These are phyloP conservation scores for Plasmodium knowlesi DNA, from an alignment of 169 alveolate species.

Conservation along the genomic window DNA sequence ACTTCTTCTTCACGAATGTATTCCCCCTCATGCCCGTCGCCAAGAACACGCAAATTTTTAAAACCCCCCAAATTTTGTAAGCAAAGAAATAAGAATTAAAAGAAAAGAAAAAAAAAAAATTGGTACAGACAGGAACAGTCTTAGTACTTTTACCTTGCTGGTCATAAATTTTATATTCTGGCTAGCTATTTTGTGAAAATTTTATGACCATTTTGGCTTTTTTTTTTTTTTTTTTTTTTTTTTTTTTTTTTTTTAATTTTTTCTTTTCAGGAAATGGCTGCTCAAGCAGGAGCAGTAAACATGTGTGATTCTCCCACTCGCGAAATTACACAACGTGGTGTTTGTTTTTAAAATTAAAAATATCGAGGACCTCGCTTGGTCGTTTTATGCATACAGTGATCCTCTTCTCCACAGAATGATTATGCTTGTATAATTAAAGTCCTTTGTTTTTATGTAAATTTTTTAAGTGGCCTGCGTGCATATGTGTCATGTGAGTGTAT, in stretches of 20 bases:
- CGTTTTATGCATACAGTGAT: background rate
- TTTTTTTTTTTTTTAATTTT: constrained; percentile 15
- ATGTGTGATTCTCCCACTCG: background rate
- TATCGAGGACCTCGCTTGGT: background rate
- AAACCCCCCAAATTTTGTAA: constrained; percentile 87
- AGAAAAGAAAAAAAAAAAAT: constrained; percentile 49
- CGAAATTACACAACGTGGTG: background rate
- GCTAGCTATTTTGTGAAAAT: background rate
- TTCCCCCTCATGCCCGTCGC: constrained; percentile 93
- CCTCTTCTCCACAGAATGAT: background rate
- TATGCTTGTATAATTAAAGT: constrained; percentile 14
- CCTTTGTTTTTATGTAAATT: constrained; percentile 1
- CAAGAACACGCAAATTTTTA: constrained; percentile 88
- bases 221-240: constrained; percentile 5
- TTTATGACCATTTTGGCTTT: background rate
- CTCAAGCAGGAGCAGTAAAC: constrained; percentile 23
- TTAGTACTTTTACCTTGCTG: background rate
- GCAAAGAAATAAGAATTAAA: constrained; percentile 70
- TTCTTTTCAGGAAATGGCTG: constrained; percentile 36
- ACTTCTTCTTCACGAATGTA: constrained; percentile 92
- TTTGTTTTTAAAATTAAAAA: constrained; percentile 14
- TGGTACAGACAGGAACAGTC: background rate
- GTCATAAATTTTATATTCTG: background rate
- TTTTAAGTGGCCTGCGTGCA: background rate
- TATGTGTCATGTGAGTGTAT: background rate